Conservation (phyloP, 768 basidiomycete species). For the Kwoniella dejecticola region DNA sequence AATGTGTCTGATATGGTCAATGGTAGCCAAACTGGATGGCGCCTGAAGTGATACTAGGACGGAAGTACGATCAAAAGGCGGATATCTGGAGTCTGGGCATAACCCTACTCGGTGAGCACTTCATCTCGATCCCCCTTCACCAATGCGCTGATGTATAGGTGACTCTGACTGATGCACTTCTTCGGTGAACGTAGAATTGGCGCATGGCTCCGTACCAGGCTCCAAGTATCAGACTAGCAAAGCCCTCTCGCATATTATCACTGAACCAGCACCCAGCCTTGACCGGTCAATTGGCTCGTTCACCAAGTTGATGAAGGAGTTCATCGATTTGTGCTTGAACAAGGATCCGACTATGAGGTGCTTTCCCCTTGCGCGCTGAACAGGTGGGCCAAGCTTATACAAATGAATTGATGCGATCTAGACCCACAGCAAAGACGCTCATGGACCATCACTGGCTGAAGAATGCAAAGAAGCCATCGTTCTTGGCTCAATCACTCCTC, state of each 20-base stretch:
- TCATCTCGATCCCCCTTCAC: not conserved
- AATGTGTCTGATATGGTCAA: too few relatives aligned
- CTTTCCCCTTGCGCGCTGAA: constrained; percentile 8
- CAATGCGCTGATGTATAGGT: not conserved
- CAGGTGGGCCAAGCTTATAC: not conserved
- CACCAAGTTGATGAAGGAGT: constrained; percentile 76
- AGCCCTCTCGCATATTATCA: constrained; percentile 76
- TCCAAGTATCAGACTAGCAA: constrained; percentile 72
- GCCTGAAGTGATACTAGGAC: constrained; percentile 84
- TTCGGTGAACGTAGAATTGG: constrained; percentile 73
- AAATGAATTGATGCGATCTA: constrained; percentile 47
- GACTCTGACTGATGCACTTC: too few relatives aligned
- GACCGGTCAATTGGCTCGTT: constrained; percentile 67
- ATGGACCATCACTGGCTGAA: constrained; percentile 78
- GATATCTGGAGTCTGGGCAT: constrained; percentile 98
- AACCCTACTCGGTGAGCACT: constrained; percentile 67
- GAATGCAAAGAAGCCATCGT: constrained; percentile 72
- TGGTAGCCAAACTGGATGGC: constrained; percentile 98
- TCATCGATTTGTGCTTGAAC: constrained; percentile 75
- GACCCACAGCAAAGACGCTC: constrained; percentile 77
- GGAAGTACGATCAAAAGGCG: constrained; percentile 73
- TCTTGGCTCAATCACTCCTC: constrained; percentile 75
- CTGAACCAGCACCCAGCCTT: constrained; percentile 74
- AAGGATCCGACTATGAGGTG: constrained; percentile 82
- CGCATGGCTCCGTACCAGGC: constrained; percentile 83